Percentiles rank a stretch among this genome's conserved stretches.
Evolutionary conservation across 352 stramenopile genomes (phyloP).

Genomic region (Hyaloperonospora brassicae): DNA sequence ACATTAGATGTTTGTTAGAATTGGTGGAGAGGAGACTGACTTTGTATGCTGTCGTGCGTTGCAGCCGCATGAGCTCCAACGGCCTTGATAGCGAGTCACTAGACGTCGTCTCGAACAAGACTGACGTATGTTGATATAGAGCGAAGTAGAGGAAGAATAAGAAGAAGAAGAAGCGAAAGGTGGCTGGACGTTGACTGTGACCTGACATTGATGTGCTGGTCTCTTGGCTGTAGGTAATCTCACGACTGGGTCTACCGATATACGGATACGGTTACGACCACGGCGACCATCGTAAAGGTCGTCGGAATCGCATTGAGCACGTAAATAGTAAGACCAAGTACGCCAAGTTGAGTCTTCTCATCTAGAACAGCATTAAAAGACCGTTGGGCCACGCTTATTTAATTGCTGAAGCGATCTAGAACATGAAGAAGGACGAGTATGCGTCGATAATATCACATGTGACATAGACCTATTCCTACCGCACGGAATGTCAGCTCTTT

Average conservation of each 20-base stretch:
- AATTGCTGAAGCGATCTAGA: constrained; percentile 88
- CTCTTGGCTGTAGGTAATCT: constrained; percentile 42
- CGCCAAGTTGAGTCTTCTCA: constrained; percentile 67
- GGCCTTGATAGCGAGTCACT: constrained; percentile 73
- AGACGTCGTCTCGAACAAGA: constrained; percentile 65
- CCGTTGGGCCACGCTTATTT: constrained; percentile 82
- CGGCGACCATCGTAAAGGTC: constrained; percentile 87
- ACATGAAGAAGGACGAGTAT: constrained; percentile 92
- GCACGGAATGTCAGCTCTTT: constrained; percentile 79
- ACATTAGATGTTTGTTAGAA: background rate
- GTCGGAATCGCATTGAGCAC: constrained; percentile 93
- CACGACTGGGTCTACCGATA: constrained; percentile 81
- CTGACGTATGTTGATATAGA: constrained; percentile 30
- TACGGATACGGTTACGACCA: constrained; percentile 93
- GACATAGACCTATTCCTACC: constrained; percentile 87
- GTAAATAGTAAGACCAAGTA: constrained; percentile 89
- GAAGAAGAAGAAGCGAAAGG: too few species aligned
- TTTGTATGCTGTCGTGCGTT: constrained; percentile 4
- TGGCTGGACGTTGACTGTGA: background rate
- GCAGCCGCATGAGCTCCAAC: constrained; percentile 78
- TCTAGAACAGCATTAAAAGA: constrained; percentile 94
- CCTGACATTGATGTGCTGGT: background rate
- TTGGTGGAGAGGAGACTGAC: constrained; percentile 2
- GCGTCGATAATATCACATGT: constrained; percentile 94
- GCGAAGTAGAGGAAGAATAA: background rate